Conservation (phyloP, 2,329 filamentous ascomycete species). For the Pseudofabraea citricarpa region DNA sequence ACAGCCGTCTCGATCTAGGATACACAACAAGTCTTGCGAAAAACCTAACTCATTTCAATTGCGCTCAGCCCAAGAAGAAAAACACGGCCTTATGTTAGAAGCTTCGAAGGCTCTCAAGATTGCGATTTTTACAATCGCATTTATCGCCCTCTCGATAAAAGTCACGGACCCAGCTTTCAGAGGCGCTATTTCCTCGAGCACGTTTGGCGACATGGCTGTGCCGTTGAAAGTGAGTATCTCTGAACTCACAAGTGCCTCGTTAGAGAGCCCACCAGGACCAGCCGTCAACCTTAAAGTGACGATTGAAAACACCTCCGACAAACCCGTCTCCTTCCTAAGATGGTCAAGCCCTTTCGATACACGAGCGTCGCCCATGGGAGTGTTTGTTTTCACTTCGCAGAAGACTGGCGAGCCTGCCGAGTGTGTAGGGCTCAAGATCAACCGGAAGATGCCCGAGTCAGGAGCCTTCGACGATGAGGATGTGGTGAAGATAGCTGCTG, state of each 20-base stretch:
- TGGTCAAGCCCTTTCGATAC: constrained; percentile 34
- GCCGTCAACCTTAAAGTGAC: constrained; percentile 16
- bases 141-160: neutral
- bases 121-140: neutral
- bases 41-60: too few species aligned
- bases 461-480: constrained; percentile 17
- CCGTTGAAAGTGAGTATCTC: constrained; percentile 5
- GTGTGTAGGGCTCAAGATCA: constrained; percentile 16
- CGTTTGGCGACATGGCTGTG: neutral
- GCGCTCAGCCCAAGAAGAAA: neutral
- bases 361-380: constrained; percentile 24
- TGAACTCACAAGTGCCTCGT: neutral
- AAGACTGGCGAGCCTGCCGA: constrained; percentile 7
- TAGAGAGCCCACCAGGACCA: constrained; percentile 10
- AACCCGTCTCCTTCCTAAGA: constrained; percentile 28
- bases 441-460: constrained; percentile 27
- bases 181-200: too few species aligned
- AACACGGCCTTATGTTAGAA: neutral
- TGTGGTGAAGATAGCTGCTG: constrained; percentile 27
- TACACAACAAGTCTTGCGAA: too few species aligned
- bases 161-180: neutral
- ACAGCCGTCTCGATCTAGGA: too few species aligned
- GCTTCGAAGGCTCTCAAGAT: neutral
- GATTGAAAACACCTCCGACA: constrained; percentile 21
- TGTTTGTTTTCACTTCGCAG: constrained; percentile 26